Percentiles rank a stretch among this genome's conserved stretches.
Conservation (phyloP, 2,329 filamentous ascomycete species). For the Acephala macrosclerotiorum region DNA sequence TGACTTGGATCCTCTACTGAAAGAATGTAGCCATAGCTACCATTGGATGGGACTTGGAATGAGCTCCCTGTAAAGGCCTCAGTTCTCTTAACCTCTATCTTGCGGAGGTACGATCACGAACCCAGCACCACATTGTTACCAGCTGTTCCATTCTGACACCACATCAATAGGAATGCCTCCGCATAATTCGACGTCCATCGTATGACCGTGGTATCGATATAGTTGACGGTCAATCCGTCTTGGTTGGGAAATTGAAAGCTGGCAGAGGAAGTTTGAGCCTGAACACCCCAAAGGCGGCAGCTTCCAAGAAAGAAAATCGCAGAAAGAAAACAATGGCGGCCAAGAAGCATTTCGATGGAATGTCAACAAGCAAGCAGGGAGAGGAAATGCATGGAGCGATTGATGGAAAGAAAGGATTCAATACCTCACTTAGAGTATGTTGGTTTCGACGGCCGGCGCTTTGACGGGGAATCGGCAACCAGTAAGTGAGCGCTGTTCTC, state of each 20-base stretch:
- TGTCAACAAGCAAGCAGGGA: not conserved
- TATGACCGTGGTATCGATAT: constrained; percentile 26
- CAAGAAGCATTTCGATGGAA: not conserved
- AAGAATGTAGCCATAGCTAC: constrained; percentile 26
- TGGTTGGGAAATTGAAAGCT: constrained; percentile 25
- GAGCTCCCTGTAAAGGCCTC: constrained; percentile 24
- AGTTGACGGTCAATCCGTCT: constrained; percentile 23
- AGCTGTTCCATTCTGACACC: constrained; percentile 27
- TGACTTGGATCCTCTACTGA: constrained; percentile 19
- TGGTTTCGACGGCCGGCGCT: not conserved
- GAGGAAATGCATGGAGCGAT: not conserved
- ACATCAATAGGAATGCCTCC: constrained; percentile 26
- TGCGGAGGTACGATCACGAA: constrained; percentile 1
- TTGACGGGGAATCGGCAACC: not conserved
- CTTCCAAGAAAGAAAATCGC: not conserved
- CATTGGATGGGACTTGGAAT: constrained; percentile 24
- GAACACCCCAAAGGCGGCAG: not conserved
- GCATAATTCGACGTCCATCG: constrained; percentile 28
- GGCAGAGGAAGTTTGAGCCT: constrained; percentile 3
- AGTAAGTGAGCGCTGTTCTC: not conserved
- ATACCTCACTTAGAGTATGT: not conserved
- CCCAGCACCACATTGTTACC: constrained; percentile 22
- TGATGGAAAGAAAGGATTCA: not conserved
- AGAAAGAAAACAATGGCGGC: not conserved
- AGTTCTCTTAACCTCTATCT: not conserved